Base-by-base conservation (phyloP, 2,329 filamentous ascomycete species). In the Geoglossum cookeanum region DNA sequence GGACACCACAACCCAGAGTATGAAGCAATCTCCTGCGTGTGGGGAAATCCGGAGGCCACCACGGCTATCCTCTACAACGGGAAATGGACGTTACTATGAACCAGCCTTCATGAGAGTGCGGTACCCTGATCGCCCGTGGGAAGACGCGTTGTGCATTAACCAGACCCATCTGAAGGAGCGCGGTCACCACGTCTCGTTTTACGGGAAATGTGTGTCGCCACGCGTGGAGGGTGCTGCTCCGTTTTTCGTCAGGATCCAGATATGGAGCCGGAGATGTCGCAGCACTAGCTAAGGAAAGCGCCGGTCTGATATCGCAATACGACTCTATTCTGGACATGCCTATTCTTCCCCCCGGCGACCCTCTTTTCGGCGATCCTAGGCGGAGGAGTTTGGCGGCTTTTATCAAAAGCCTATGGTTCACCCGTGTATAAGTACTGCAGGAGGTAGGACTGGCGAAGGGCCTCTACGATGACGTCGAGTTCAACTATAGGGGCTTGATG, bases 141-240 rank as follows among this genome's bases (percentile, higher is more conserved):
- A 60, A 5, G 62, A 63, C 55, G 59, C 58, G 3, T 56, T 63
- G 35, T 62, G 62, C 39, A 63, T 63, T 29, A 57, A 62, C 35
- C 62, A 62, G 47, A 51, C 55, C 1, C 37, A 60, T 57, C 22
- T 53, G 32, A 22, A 35, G 5, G 62, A 62, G 55, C 60, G 60
- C 35, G 33, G 39, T 15, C 6, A 59, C 27, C 61, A 63, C 29
- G 61, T 63, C 39, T 56, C 44, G 2, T 39, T 56, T 11, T 37
- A 63, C 62, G 62, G 53, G 51, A 8, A 42, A 42, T 2, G 61
- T 63, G 9, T 63, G 59, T n/a, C 30, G 27, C 9, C 13, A 51
- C 13, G 47, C 47, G 27, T 11, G 17, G 5, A 3, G 13, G 9
- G 47, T 51, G n/a, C n/a, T 29, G 47, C 9, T 51, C 27, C 17